Evolutionary conservation across 352 stramenopile genomes (phyloP).

Genomic region (Phytopythium litorale): DNA sequence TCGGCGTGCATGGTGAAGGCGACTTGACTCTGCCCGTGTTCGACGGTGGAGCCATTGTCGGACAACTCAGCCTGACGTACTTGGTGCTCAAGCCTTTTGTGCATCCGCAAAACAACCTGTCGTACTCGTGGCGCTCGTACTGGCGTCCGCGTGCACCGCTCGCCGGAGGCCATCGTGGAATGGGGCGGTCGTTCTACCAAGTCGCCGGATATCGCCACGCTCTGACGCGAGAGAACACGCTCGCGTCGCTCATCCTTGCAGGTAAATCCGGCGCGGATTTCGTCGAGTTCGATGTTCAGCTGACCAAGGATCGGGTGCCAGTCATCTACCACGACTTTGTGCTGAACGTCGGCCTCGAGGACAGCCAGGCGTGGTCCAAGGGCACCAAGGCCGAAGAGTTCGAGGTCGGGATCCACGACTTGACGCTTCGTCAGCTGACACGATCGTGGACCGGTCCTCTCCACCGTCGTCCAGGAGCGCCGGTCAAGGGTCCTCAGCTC

Average conservation of each 20-base stretch:
- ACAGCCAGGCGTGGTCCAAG: conserved; percentile 37
- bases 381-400: conserved; percentile 49
- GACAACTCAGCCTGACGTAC: conserved; percentile 49
- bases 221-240: conserved; percentile 69
- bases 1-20: conserved; percentile 47
- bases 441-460: conserved; percentile 41
- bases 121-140: conserved; percentile 56
- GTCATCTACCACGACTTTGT: conserved; percentile 82
- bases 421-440: conserved; percentile 59
- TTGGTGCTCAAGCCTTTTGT: conserved; percentile 50
- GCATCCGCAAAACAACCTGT: conserved; percentile 54
- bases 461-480: conserved; percentile 24
- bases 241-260: conserved; percentile 71
- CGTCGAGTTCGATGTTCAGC: conserved; percentile 82
- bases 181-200: conserved; percentile 75
- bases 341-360: conserved; percentile 59
- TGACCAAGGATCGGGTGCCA: conserved; percentile 72
- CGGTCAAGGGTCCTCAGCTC: conserved; percentile 15
- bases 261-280: conserved; percentile 67
- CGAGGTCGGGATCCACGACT: conserved; percentile 66
- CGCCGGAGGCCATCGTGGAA: conserved; percentile 66
- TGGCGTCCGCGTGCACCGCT: conserved; percentile 56
- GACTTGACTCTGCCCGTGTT: conserved; percentile 55
- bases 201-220: conserved; percentile 52
- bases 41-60: conserved; percentile 20